These are phyloP conservation scores for Hirsutella thompsonii DNA, from an alignment of 2,329 filamentous ascomycete species.

Conservation along the genomic window DNA sequence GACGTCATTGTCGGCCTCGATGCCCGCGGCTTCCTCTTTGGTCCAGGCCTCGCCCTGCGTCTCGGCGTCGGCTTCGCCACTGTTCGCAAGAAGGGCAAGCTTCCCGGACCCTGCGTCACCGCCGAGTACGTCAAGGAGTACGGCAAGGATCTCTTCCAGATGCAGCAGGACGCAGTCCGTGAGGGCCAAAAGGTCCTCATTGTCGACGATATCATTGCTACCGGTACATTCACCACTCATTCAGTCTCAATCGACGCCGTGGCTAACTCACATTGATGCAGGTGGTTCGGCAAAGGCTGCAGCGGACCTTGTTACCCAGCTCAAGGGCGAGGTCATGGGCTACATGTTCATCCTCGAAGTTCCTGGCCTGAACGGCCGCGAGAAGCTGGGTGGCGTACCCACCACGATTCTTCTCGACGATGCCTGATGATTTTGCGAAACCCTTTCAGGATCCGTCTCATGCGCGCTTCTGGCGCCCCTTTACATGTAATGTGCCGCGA, in stretches of 20 bases:
- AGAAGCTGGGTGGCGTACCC: constrained; percentile 69
- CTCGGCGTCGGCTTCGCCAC: constrained; percentile 82
- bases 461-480: no score
- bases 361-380: constrained; percentile 79
- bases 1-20: constrained; percentile 92
- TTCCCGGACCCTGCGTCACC: constrained; percentile 78
- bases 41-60: constrained; percentile 72
- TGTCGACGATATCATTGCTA: constrained; percentile 97
- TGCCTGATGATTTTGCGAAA: constrained; percentile 14
- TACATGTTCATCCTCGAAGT: constrained; percentile 96
- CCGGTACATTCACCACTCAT: no score
- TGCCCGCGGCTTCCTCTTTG: constrained; percentile 90
- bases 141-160: constrained; percentile 88
- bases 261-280: no score
- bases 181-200: constrained; percentile 81
- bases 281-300: constrained; percentile 87
- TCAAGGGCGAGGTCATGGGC: constrained; percentile 75
- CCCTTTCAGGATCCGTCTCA: no score
- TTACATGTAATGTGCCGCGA: no score
- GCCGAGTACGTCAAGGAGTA: constrained; percentile 93
- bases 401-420: constrained; percentile 69
- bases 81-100: constrained; percentile 89
- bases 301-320: constrained; percentile 71
- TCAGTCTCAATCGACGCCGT: no score
- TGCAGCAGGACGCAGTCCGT: constrained; percentile 77